These are phyloP conservation scores for Xylariaceae sp. DNA, from an alignment of 2,329 filamentous ascomycete genomes.

Conservation along the genomic window DNA sequence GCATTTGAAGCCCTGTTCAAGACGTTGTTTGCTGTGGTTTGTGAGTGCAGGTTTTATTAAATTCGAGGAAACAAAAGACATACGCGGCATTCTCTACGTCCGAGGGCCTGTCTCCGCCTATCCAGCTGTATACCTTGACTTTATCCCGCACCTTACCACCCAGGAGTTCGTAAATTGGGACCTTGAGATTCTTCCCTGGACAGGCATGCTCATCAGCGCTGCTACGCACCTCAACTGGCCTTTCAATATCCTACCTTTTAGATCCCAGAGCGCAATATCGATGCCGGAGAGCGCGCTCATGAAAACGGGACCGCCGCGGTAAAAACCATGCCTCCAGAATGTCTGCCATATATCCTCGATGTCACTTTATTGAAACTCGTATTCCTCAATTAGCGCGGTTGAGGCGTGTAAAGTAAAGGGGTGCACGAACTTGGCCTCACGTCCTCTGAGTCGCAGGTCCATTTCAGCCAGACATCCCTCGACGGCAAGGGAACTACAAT, in stretches of 20 bases:
- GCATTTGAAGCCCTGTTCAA: conserved; percentile 57
- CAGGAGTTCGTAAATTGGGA: conserved; percentile 68
- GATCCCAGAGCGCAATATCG: conserved; percentile 75
- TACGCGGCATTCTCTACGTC: conserved; percentile 61
- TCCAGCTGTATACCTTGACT: conserved; percentile 71
- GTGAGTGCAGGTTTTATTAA: background rate
- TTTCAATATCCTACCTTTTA: conserved; percentile 48
- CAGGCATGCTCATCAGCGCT: no score
- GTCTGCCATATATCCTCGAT: conserved; percentile 79
- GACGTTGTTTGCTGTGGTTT: conserved; percentile 44
- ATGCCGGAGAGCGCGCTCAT: conserved; percentile 75
- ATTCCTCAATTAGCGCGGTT: no score
- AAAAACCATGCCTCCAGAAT: conserved; percentile 66
- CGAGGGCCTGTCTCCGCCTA: conserved; percentile 65
- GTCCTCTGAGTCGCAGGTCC: conserved; percentile 48
- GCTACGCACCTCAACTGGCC: no score
- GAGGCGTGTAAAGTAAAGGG: no score
- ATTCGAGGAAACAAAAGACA: conserved; percentile 20
- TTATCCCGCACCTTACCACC: conserved; percentile 69
- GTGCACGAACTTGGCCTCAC: conserved; percentile 60
- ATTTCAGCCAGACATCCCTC: conserved; percentile 61
- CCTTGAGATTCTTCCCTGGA: conserved; percentile 44
- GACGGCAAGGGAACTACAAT: conserved; percentile 53
- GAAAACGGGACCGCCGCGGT: conserved; percentile 71
- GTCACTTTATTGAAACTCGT: conserved; percentile 43